Conservation (phyloP, 495 filamentous ascomycete genomes). For the Margaritispora aquatica region DNA sequence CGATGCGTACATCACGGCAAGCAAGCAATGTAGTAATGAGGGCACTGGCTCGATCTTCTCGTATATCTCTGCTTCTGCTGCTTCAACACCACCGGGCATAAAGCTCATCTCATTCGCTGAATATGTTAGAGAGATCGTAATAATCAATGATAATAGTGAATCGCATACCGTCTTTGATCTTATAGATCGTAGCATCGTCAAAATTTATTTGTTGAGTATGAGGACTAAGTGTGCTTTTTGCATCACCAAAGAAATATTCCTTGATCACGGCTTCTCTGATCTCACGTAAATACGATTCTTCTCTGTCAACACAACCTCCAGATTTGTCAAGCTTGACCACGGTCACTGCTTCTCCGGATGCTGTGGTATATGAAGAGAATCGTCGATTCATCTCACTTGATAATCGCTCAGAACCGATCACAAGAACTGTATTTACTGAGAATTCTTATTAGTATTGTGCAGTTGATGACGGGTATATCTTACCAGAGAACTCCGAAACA, state of each 20-base stretch:
- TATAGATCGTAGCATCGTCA: slow-evolving; percentile 64
- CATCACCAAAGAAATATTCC: slow-evolving; percentile 89
- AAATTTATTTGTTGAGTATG: slow-evolving; percentile 77
- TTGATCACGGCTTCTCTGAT: slow-evolving; percentile 68
- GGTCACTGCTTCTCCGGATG: slow-evolving; percentile 52
- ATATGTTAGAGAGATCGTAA: not conserved
- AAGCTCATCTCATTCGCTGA: slow-evolving; percentile 27
- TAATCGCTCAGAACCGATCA: slow-evolving; percentile 78
- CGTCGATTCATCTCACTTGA: slow-evolving; percentile 70
- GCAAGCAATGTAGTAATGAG: slow-evolving; percentile 58
- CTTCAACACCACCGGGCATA: slow-evolving; percentile 28
- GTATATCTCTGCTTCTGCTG: slow-evolving; percentile 37
- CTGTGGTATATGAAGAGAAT: slow-evolving; percentile 54
- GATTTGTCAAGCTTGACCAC: slow-evolving; percentile 80
- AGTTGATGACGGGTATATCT: slow-evolving; percentile 18
- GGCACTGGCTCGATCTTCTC: slow-evolving; percentile 52
- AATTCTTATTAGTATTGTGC: not conserved
- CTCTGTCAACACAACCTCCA: slow-evolving; percentile 79
- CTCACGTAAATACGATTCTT: slow-evolving; percentile 65
- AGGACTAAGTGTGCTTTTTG: slow-evolving; percentile 71
- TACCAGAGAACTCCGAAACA: slow-evolving; percentile 78
- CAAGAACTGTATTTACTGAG: slow-evolving; percentile 68
- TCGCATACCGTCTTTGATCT: slow-evolving; percentile 43
- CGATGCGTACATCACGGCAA: slow-evolving; percentile 73
- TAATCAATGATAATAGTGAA: not conserved